phyloP scores from a whole-genome alignment of 2,329 filamentous ascomycete species.

The Hypoxylon sp. region DNA sequence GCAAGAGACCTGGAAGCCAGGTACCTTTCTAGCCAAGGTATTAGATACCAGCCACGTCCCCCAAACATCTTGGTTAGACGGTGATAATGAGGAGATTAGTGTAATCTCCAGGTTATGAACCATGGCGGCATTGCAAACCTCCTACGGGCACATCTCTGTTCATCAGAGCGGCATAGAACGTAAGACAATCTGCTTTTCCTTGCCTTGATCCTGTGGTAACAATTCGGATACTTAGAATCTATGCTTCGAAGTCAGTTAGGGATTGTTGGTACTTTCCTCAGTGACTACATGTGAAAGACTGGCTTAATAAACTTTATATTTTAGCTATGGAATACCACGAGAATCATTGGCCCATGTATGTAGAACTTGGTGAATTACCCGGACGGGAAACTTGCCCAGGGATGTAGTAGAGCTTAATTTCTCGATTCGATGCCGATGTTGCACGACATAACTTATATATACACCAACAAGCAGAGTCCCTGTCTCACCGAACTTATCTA shows the following conservation, averaged over 20 bases:
- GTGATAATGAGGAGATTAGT: too few relatives aligned
- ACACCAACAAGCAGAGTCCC: neutral
- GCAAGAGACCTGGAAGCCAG: too few relatives aligned
- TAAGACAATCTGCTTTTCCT: neutral
- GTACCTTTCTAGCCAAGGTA: too few relatives aligned
- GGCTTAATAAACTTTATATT: neutral
- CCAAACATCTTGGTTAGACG: too few relatives aligned
- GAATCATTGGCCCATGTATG: neutral
- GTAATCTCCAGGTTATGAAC: too few relatives aligned
- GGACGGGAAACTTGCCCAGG: neutral
- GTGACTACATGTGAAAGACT: neutral
- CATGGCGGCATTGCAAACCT: too few relatives aligned
- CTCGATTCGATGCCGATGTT: neutral
- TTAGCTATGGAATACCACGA: neutral
- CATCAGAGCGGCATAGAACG: neutral
- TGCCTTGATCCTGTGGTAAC: neutral
- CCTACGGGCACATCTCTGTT: neutral
- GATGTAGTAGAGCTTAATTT: neutral
- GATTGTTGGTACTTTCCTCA: neutral
- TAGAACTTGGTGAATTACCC: neutral
- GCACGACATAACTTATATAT: neutral
- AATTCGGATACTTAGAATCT: neutral
- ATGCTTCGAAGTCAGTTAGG: neutral
- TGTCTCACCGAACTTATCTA: neutral
- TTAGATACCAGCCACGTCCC: too few relatives aligned